Evolutionary conservation across 73 alveolate species (phyloP), one percentile per base, ranked within the genome.

Genomic region (Tetrahymena thermophila): DNA sequence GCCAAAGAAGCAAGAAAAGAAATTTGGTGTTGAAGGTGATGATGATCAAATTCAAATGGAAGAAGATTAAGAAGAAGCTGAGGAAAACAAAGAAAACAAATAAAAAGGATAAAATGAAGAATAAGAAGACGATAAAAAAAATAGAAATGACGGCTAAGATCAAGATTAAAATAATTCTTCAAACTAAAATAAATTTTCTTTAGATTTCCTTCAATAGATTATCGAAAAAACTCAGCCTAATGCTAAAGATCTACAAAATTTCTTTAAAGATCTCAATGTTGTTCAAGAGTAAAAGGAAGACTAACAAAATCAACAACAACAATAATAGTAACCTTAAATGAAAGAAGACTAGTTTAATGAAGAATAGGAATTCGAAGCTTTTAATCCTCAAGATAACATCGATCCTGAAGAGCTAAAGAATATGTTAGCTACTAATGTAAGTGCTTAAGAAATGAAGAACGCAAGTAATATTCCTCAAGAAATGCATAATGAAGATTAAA

Each of bases 251-350:
- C 58, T 89, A 38, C 95, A 95, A 25, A 84, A 96, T 31, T 94
- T 94, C 93, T 85, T 44, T 44, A 94, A 94, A 14, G 96, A 94
- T 94, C 71, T 94, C 0, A 94, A 94, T 42, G 96, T 94, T 38
- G 97, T 95, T 57, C 96, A 97, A 96, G 98, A 98, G 89, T 97
- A 96, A 84, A 94, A 96, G 13, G 98, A 98, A 94, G 96, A 96
- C 94, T 35, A 94, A 31, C 25, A 94, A 84, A 94, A 85, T 10
- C 84, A 84, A 94, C 15, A 50, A 50, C 10, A 50, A 94, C 93
- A 85, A 89, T 94, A 71, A 71, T 58, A 58, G 15, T 58, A 58
- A 23, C 89, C 89, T 71, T 71, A 71, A 19, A 96, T 94, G 93
- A 96, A 94, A 85, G 94, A 95, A 34, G 98, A 96, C 95, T 96